Base-by-base conservation (phyloP, 164 flowering plant species). In the Chimonanthus salicifolius region DNA sequence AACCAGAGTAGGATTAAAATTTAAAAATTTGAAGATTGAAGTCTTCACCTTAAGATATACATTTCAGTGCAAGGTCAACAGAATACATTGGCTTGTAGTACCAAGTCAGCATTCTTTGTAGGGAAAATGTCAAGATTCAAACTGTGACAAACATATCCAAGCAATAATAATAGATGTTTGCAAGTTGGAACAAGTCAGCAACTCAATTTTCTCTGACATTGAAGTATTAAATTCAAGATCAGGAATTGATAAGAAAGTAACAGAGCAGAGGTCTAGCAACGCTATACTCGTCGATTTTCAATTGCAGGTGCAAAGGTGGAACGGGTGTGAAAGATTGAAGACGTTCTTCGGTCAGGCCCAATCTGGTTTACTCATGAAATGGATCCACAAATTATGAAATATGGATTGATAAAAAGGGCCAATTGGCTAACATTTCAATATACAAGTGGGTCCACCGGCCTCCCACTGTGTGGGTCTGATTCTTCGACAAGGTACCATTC, bases 21-120 rank as follows among this genome's bases (percentile, higher is more conserved):
- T n/a, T 47, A 47, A 67, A 67, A 67, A 47, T 16, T 16, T 21
- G 33, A 47, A 47, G 51, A 65, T 67, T 47, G 54, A 68, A 47
- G 10, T 8, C 21, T 68, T 68, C 51, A 68, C 11, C 11, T 68
- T n/a, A 4, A 66, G 4, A 44, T 47, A 6, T 68, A 5, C 16
- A 20, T 20, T 20, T 0, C 21, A 44, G 54, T 68, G 4, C 21
- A n/a, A 65, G 7, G 3, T 10, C 7, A 16, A 7, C 6, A 67
- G 50, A 47, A 67, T 67, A 15, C 54, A 15, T 47, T 33, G 46
- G 51, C 50, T 48, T 68, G 7, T 20, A 68, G 47, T 47, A 48
- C 70, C 58, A 47, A 48, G 70, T 68, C 70, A 68, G 47, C 70
- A 47, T 47, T 47, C 50, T 48, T n/a, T 48, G 7, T 11, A 44